A percentile compares a stretch with the other conserved stretches of the same genome.
Conservation (phyloP, 2,329 filamentous ascomycete species). For the Rutstroemia sp. region DNA sequence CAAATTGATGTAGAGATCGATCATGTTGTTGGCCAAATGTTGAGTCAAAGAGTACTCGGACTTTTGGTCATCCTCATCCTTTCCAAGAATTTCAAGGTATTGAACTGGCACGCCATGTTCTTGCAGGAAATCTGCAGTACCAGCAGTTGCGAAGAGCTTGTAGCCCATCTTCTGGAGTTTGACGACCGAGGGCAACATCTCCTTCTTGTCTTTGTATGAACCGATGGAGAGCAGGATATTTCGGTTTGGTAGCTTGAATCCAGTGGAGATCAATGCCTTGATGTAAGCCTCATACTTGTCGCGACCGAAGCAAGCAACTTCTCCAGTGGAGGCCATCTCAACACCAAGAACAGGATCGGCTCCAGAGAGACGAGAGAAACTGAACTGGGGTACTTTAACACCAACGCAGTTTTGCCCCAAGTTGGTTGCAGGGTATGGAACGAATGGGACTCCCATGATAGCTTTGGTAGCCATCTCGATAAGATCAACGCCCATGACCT, state of each 20-base stretch:
- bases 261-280: conserved; percentile 94
- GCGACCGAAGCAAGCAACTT: conserved; percentile 98
- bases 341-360: conserved; percentile 97
- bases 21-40: conserved; percentile 94
- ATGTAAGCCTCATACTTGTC: conserved; percentile 92
- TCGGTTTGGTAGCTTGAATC: conserved; percentile 89
- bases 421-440: conserved; percentile 90
- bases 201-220: conserved; percentile 89
- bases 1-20: conserved; percentile 94
- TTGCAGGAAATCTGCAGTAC: conserved; percentile 93
- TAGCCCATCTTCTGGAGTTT: conserved; percentile 75
- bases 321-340: conserved; percentile 94
- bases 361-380: conserved; percentile 94
- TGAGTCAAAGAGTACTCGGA: conserved; percentile 96
- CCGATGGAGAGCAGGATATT: conserved; percentile 99
- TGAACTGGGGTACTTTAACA: conserved; percentile 98
- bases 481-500: conserved; percentile 94
- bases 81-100: conserved; percentile 80
- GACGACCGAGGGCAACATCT: conserved; percentile 90
- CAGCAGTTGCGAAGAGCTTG: conserved; percentile 92
- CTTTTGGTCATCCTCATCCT: conserved; percentile 75
- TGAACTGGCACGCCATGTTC: conserved; percentile 89
- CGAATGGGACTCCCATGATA: conserved; percentile 69
- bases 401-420: conserved; percentile 79
- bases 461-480: conserved; percentile 89